Evolutionary conservation across 1,139 yeast species (phyloP).

Genomic region (Pneumocystis carinii): DNA sequence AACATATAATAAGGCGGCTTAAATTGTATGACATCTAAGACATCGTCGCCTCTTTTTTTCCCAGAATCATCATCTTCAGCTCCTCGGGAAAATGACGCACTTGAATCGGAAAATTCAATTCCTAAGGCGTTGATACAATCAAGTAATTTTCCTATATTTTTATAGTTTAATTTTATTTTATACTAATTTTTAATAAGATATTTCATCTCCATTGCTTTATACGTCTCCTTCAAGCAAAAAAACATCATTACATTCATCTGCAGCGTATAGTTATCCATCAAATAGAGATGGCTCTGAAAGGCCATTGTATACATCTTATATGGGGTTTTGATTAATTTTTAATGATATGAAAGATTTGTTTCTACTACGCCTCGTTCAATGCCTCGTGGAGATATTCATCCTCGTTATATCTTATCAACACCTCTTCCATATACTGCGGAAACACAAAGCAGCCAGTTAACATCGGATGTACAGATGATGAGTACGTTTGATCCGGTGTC

Average conservation of each 20-base stretch:
- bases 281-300: background rate
- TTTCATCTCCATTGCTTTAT: background rate
- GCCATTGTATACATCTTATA: background rate
- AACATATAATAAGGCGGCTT: background rate
- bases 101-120: background rate
- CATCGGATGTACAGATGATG: background rate
- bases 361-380: conserved; percentile 9
- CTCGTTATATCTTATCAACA: conserved; percentile 40
- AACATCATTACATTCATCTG: background rate
- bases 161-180: background rate
- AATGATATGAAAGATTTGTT: background rate
- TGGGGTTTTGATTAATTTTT: background rate
- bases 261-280: background rate
- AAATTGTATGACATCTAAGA: background rate
- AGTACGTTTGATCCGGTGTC: conserved; percentile 13
- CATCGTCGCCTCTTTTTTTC: background rate
- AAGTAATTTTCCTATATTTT: background rate
- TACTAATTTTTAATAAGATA: background rate
- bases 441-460: conserved; percentile 24
- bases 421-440: conserved; percentile 31
- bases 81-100: background rate
- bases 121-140: background rate
- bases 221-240: background rate
- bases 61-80: background rate
- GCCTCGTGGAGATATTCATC: conserved; percentile 44